Evolutionary conservation across 2,329 filamentous ascomycete genomes (phyloP), one percentile per base, ranked within the genome.

Genomic region (Nemania serpens): DNA sequence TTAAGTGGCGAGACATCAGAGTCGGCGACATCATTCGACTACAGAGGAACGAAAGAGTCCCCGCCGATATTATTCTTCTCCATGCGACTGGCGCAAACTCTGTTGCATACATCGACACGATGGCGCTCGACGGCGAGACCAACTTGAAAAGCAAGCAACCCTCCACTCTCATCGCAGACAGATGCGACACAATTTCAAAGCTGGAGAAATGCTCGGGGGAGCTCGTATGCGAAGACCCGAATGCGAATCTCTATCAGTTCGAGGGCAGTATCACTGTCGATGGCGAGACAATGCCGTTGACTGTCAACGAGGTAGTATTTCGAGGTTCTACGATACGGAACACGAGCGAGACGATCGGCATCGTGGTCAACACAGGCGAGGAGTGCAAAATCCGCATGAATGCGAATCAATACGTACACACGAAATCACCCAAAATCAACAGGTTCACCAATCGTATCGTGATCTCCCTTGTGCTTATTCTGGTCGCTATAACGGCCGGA

Each of bases 331-430:
- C 94, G 5, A 75, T 97, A 60, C 84, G 93, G 52, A 97, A 89
- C 74, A 91, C 84, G 0, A 80, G 82, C 5, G 81, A 82, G 63
- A 89, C 88, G 3, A 79, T 91, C 48, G 93, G 92, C 3, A 85
- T 97, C 70, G 90, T 96, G 37, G 88, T 97, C 67, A 97, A 97
- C 75, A 93, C 90, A 0, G 91, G 91, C 25, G 91, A 96, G 73
- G 92, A 96, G 74, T 96, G 91, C 78, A 96, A 95, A 74, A 93
- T 96, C 58, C 89, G 92, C 48, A 93, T 95, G 90, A 96, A 96
- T 71, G 89, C 92, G 46, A 96, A 92, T 75, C 92, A 93, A 71
- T 91, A 94, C 66, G 91, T 91, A 10, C 86, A 88, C 36, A 91
- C 92, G 58, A 96, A 96, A 74, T 89, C 89, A 34, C 92, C 92